phyloP scores from a whole-genome alignment of 352 stramenopile genomes.

The Chrysophaeum taylorii region DNA sequence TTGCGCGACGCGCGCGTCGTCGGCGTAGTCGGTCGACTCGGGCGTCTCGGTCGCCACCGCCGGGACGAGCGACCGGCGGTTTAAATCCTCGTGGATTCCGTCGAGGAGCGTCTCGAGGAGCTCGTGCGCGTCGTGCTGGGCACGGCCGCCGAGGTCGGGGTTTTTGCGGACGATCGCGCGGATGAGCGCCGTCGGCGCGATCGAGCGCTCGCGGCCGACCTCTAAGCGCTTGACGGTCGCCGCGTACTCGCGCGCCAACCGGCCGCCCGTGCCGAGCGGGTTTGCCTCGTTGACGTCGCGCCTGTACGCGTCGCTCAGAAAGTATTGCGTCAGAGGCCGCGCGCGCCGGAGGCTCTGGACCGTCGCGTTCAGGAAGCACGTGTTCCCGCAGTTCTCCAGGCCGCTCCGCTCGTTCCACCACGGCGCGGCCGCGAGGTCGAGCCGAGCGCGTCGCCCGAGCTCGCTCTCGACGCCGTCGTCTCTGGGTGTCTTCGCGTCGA shows the following conservation, averaged over 20 bases:
- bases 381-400: constrained; percentile 29
- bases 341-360: constrained; percentile 61
- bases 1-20: constrained; percentile 56
- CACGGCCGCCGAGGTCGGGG: constrained; percentile 67
- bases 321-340: constrained; percentile 59
- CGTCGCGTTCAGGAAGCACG: constrained; percentile 31
- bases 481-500: neutral
- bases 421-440: neutral
- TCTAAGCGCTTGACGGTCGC: constrained; percentile 67
- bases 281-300: constrained; percentile 67
- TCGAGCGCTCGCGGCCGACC: constrained; percentile 67
- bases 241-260: constrained; percentile 64
- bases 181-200: constrained; percentile 32
- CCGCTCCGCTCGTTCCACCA: neutral
- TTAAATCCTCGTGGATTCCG: constrained; percentile 69
- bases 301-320: constrained; percentile 58
- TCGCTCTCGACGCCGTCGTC: neutral
- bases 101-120: constrained; percentile 68
- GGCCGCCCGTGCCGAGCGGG: constrained; percentile 66
- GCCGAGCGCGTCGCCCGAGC: neutral
- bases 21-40: constrained; percentile 18
- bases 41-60: no score
- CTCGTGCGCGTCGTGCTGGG: constrained; percentile 75
- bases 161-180: constrained; percentile 55
- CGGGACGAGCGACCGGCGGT: no score